A percentile compares a stretch with the other conserved stretches of the same genome.
Evolutionary conservation across 495 filamentous ascomycete species (phyloP).

Genomic region (Collariella sp.): DNA sequence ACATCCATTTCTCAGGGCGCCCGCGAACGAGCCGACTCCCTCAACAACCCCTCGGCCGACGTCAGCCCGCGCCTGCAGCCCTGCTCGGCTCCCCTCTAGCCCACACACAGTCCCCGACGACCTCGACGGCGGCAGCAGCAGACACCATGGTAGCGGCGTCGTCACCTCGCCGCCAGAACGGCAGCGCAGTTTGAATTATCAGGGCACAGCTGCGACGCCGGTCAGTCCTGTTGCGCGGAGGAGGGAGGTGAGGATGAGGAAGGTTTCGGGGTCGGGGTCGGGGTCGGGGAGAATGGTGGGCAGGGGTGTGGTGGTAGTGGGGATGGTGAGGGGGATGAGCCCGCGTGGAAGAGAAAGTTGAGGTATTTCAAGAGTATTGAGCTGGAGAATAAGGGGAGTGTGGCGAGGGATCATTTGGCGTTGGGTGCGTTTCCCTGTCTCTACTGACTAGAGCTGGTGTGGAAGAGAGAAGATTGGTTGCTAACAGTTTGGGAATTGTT

Average conservation of each 20-base stretch:
- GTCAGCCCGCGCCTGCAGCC: constrained; percentile 22
- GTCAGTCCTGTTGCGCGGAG: constrained; percentile 14
- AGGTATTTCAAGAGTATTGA: constrained; percentile 76
- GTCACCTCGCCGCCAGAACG: constrained; percentile 23
- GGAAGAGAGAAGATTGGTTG: constrained; percentile 10
- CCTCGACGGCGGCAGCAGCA: not conserved
- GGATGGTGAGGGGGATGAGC: constrained; percentile 9
- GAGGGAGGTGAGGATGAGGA: constrained; percentile 11
- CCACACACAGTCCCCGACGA: constrained; percentile 7
- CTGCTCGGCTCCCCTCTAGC: constrained; percentile 10
- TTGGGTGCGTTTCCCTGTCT: constrained; percentile 74
- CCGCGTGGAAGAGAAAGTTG: constrained; percentile 36
- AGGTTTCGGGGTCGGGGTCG: not conserved
- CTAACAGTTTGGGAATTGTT: not conserved
- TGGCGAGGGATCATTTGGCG: constrained; percentile 89
- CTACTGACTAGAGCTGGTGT: not conserved
- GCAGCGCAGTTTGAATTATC: constrained; percentile 28
- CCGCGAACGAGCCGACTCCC: constrained; percentile 26
- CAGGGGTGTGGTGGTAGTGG: too few relatives aligned
- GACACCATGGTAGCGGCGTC: constrained; percentile 24
- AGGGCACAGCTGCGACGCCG: constrained; percentile 24
- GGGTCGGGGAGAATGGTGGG: constrained; percentile 1
- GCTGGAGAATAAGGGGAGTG: constrained; percentile 92
- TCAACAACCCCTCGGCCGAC: constrained; percentile 9
- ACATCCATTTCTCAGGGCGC: constrained; percentile 14